Base-by-base conservation (phyloP, 352 stramenopile species). In the Globisporangium polare region DNA sequence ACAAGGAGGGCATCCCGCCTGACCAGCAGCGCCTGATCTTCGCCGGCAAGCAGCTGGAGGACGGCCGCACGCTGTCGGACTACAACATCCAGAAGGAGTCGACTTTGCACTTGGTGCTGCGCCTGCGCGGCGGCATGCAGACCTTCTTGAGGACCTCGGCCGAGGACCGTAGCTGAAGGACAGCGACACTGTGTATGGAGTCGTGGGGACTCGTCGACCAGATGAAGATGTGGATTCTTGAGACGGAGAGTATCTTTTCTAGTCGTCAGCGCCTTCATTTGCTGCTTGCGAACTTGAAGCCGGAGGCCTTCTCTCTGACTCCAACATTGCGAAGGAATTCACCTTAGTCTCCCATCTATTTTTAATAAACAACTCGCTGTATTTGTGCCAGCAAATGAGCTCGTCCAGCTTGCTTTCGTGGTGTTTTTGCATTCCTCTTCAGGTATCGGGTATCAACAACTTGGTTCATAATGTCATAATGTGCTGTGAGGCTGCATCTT, bases 81-180 rank as follows among this genome's bases (percentile, higher is more conserved):
- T 96, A 97, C 77, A 83, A 95, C 66, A 90, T 98, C 53, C 86
- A 98, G 74, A 98, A 98, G 74, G 94, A 98, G 63, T 97, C 90
- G 42, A 98, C 93, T 37, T 70, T 97, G 37, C 90, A 97, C 75
- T 73, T 97, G 54, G 92, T 97, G 41, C 67, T 98, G 17, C 80
- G 90, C 54, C 74, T 97, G 18, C 42, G 42, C 47, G 71, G 71
- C 58, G 71, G 71, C 39, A 60, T 43, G 27, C 18, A 57, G 27
- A 42, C 31, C 29, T 57, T 57, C 7, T 29, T 57, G 9, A 57
- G 20, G 51, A 57, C 27, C n/a, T n/a, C n/a, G n/a, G n/a, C n/a
- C n/a, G n/a, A n/a, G n/a, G n/a, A n/a, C n/a, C n/a, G n/a, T n/a
- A n/a, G 9, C 12, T 54, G 24, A 54, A 24, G 27, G 47, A 39